These are phyloP conservation scores for Dictyostelium intermedium DNA, from an alignment of 78 protist genomes.

Conservation along the genomic window DNA sequence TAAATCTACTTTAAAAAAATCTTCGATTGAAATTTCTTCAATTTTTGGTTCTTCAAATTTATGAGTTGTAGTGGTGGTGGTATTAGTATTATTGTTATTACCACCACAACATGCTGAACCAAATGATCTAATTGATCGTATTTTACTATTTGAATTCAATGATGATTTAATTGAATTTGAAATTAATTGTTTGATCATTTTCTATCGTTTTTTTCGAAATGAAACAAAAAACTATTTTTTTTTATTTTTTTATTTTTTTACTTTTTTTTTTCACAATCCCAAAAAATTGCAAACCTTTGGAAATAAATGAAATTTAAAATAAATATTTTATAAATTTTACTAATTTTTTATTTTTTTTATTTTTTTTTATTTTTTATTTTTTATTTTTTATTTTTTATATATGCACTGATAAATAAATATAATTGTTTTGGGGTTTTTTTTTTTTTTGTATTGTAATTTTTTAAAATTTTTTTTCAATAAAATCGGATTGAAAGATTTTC, in stretches of 20 bases:
- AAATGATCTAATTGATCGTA: not conserved
- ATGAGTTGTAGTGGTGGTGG: not conserved
- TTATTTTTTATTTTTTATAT: not conserved
- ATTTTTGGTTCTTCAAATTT: not conserved
- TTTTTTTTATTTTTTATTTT: not conserved
- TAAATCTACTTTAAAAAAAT: slow-evolving; percentile 63
- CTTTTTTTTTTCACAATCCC: too few relatives aligned
- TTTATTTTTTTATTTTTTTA: not conserved
- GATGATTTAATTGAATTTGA: not conserved
- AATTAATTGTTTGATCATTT: not conserved
- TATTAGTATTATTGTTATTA: not conserved
- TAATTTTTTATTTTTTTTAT: not conserved
- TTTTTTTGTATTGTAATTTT: not conserved
- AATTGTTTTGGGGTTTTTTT: not conserved
- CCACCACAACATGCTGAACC: slow-evolving; percentile 14
- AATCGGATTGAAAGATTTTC: not conserved
- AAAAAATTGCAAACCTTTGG: not conserved
- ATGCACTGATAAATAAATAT: not conserved
- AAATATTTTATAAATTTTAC: too few relatives aligned
- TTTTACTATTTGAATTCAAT: not conserved
- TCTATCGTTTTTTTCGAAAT: not conserved
- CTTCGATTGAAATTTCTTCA: slow-evolving; percentile 28
- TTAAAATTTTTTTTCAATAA: not conserved
- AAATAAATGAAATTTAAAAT: too few relatives aligned
- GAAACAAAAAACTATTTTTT: not conserved